Conservation (phyloP, 164 flowering plant genomes). For the Warburgia ugandensis region DNA sequence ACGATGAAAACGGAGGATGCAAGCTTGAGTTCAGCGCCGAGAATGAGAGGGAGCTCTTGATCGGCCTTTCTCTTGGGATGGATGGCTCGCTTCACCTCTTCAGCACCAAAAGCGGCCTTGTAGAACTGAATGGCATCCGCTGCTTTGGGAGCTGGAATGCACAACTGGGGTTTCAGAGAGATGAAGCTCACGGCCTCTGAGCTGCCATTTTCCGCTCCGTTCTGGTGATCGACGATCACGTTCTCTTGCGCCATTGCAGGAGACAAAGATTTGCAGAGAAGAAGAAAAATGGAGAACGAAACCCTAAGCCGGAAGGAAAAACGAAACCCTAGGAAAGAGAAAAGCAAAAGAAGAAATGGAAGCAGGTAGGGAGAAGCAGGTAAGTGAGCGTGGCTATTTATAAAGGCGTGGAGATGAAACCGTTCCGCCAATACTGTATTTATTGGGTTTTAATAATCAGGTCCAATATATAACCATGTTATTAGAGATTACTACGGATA, state of each 20-base stretch:
- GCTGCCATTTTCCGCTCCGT: conserved; percentile 17
- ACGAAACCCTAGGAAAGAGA: too few species aligned
- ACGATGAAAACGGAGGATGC: conserved; percentile 44
- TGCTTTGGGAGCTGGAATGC: conserved; percentile 57
- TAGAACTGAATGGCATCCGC: conserved; percentile 66
- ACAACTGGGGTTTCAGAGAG: conserved; percentile 50
- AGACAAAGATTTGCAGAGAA: conserved; percentile 1
- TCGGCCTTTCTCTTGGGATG: conserved; percentile 84
- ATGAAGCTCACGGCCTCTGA: conserved; percentile 27
- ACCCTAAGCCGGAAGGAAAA: conserved; percentile 29
- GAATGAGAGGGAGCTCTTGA: conserved; percentile 64
- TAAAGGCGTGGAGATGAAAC: too few species aligned
- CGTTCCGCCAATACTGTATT: too few species aligned
- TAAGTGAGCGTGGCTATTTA: too few species aligned
- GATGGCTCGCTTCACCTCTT: conserved; percentile 46
- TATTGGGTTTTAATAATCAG: too few species aligned
- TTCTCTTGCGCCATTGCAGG: conserved; percentile 41
- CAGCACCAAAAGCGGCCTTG: conserved; percentile 79
- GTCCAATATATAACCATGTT: too few species aligned
- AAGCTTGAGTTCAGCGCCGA: conserved; percentile 57
- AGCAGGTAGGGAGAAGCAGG: too few species aligned
- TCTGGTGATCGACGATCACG: conserved; percentile 24
- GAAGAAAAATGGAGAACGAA: neutral
- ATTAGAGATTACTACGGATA: too few species aligned
- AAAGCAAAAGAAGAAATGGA: too few species aligned